These are phyloP conservation scores for Didymella pomorum DNA, from an alignment of 2,329 filamentous ascomycete genomes.

Conservation along the genomic window DNA sequence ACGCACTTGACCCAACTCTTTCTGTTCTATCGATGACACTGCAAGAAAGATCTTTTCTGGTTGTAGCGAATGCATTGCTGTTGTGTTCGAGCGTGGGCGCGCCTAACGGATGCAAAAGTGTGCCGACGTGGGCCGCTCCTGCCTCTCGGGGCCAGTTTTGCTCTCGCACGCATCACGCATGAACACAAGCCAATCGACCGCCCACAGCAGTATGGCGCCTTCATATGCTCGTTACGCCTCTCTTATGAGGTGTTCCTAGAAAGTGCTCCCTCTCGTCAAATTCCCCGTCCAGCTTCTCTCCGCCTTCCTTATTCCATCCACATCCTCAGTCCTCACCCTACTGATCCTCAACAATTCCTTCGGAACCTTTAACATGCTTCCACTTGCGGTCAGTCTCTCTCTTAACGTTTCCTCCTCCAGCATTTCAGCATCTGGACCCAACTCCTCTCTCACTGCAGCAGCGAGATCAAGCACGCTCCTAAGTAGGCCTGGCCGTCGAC, in stretches of 20 bases:
- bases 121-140: too few relatives aligned
- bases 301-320: not conserved
- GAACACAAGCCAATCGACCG: not conserved
- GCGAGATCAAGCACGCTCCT: slow-evolving; percentile 41
- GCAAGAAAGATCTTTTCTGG: too few relatives aligned
- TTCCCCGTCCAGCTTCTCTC: slow-evolving; percentile 31
- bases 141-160: too few relatives aligned
- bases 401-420: slow-evolving; percentile 37
- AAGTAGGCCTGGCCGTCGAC: slow-evolving; percentile 40
- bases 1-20: too few relatives aligned
- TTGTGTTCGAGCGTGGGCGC: too few relatives aligned
- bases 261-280: slow-evolving; percentile 40
- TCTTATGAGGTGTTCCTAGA: slow-evolving; percentile 18
- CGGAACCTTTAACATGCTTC: slow-evolving; percentile 35
- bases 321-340: slow-evolving; percentile 24
- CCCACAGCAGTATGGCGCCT: too few relatives aligned
- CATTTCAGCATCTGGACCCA: slow-evolving; percentile 29
- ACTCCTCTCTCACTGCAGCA: slow-evolving; percentile 38
- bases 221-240: not conserved
- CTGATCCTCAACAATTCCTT: slow-evolving; percentile 36
- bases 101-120: too few relatives aligned
- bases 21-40: too few relatives aligned
- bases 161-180: not conserved
- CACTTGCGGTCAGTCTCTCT: slow-evolving; percentile 29
- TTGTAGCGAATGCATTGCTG: too few relatives aligned